These are phyloP conservation scores for Sideroxylon spinosum DNA, from an alignment of 179 eudicot genomes.

Conservation along the genomic window DNA sequence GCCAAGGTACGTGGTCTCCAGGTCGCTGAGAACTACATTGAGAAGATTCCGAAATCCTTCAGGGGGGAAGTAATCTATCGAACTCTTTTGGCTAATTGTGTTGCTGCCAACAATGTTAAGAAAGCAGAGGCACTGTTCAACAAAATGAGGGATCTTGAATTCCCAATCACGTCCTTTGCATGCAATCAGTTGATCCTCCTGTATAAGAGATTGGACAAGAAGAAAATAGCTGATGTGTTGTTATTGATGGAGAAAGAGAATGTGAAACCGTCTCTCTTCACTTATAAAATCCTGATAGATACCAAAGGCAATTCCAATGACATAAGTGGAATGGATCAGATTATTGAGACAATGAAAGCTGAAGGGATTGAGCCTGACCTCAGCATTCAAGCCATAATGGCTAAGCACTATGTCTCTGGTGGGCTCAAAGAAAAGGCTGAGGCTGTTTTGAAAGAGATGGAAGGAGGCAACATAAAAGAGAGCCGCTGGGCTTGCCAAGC, in stretches of 20 bases:
- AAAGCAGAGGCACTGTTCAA: slow-evolving; percentile 76
- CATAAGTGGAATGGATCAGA: slow-evolving; percentile 71
- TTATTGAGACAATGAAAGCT: slow-evolving; percentile 78
- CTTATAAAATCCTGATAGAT: slow-evolving; percentile 71
- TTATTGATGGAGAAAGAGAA: slow-evolving; percentile 76
- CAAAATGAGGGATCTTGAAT: slow-evolving; percentile 66
- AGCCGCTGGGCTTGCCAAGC: slow-evolving; percentile 30
- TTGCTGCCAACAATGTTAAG: slow-evolving; percentile 26
- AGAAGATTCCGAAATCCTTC: slow-evolving; percentile 51
- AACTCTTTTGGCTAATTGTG: slow-evolving; percentile 64
- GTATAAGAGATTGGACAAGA: slow-evolving; percentile 64
- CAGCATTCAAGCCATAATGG: slow-evolving; percentile 37
- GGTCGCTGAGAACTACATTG: slow-evolving; percentile 60
- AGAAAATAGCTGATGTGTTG: slow-evolving; percentile 75
- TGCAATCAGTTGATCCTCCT: slow-evolving; percentile 77
- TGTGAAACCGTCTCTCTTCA: slow-evolving; percentile 54
- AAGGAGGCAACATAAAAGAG: slow-evolving; percentile 37
- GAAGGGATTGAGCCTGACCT: slow-evolving; percentile 54
- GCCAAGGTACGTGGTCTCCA: slow-evolving; percentile 62
- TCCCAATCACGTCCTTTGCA: slow-evolving; percentile 44
- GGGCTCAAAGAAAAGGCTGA: slow-evolving; percentile 73
- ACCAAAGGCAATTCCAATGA: slow-evolving; percentile 67
- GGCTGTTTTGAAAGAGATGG: slow-evolving; percentile 61
- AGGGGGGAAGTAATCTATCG: slow-evolving; percentile 60
- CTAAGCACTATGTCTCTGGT: slow-evolving; percentile 49